Percentiles rank a stretch among this genome's conserved stretches.
Evolutionary conservation across 257 asterid genomes (phyloP).

Genomic region (Handroanthus guayacan): DNA sequence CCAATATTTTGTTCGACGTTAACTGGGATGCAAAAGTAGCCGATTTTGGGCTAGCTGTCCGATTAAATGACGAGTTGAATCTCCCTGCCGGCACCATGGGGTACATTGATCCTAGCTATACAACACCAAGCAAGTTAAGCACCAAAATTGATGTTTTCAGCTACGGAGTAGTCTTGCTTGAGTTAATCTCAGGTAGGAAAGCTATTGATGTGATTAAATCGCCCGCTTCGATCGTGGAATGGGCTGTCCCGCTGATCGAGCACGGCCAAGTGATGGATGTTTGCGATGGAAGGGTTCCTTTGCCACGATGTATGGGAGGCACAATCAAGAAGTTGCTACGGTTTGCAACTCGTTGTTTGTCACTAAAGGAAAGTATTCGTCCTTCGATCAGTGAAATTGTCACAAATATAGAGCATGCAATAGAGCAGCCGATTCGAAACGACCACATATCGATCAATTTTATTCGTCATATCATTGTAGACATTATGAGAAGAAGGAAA

Average conservation of each 20-base stretch:
- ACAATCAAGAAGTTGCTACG: constrained; percentile 39
- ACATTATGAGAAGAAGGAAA: constrained; percentile 42
- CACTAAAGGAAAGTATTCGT: constrained; percentile 38
- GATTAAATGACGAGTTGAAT: constrained; percentile 30
- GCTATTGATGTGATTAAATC: constrained; percentile 60
- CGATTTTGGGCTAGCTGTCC: constrained; percentile 69
- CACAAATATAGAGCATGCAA: constrained; percentile 41
- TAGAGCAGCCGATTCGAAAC: constrained; percentile 29
- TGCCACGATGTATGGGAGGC: constrained; percentile 41
- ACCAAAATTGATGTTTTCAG: constrained; percentile 70
- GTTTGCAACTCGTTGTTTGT: constrained; percentile 61
- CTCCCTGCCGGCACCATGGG: constrained; percentile 84
- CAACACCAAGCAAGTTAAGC: constrained; percentile 63
- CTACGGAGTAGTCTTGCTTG: constrained; percentile 71
- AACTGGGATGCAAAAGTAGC: constrained; percentile 61
- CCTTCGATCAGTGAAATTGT: constrained; percentile 65
- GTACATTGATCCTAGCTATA: constrained; percentile 72
- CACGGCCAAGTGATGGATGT: constrained; percentile 44
- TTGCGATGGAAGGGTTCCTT: constrained; percentile 46
- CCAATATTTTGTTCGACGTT: constrained; percentile 60
- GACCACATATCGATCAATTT: constrained; percentile 39
- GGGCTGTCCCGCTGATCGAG: constrained; percentile 61
- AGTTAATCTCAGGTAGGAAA: constrained; percentile 58
- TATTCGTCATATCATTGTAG: constrained; percentile 41
- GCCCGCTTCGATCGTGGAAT: constrained; percentile 67